Percentiles rank a stretch among this genome's conserved stretches.
These are phyloP conservation scores for Rhododendron williamsianum DNA, from an alignment of 148 eudicot genomes.

Conservation along the genomic window DNA sequence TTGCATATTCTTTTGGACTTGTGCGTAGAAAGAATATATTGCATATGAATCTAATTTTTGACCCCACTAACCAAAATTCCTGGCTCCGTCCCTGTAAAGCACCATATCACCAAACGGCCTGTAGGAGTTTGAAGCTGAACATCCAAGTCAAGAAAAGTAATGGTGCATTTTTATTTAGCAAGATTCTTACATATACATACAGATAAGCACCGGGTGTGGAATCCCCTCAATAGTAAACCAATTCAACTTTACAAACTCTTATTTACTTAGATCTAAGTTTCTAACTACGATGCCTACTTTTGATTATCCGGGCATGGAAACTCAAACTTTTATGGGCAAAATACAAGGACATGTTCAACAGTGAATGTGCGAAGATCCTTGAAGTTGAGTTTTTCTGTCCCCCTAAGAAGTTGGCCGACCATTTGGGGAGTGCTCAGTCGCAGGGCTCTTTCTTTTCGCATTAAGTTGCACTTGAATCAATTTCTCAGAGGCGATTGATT, in stretches of 20 bases:
- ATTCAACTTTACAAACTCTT: background rate
- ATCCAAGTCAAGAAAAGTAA: background rate
- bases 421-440: conserved; percentile 44
- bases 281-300: background rate
- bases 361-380: background rate
- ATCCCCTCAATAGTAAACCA: background rate
- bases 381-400: conserved; percentile 17
- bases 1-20: too few species aligned
- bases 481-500: conserved; percentile 47
- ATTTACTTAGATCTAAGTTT: background rate
- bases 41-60: too few species aligned
- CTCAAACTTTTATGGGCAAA: background rate
- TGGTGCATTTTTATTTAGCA: background rate
- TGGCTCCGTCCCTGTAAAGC: too few species aligned
- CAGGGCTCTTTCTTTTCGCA: conserved; percentile 39
- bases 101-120: background rate
- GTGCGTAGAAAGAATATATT: too few species aligned
- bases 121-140: background rate
- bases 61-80: too few species aligned
- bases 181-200: background rate
- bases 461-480: conserved; percentile 41
- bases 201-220: background rate
- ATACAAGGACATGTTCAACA: background rate
- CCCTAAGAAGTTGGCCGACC: conserved; percentile 52
- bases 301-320: background rate